phyloP scores from a whole-genome alignment of 257 asterid species.

The Solanum rostratum region DNA sequence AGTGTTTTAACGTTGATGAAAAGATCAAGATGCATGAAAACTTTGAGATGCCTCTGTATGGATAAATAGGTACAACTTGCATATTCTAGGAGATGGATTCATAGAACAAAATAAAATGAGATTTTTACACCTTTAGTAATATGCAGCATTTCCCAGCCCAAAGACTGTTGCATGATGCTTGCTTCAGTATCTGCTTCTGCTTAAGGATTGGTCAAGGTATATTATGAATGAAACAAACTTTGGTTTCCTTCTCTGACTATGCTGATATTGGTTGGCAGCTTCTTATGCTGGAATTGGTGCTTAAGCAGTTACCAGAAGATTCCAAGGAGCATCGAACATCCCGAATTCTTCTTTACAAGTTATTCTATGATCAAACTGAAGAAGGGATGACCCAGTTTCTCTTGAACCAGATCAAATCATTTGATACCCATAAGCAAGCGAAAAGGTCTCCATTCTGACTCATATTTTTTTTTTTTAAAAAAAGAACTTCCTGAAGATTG shows the following conservation, averaged over 20 bases:
- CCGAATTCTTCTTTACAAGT: constrained; percentile 87
- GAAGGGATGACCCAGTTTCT: constrained; percentile 89
- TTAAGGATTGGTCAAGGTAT: neutral
- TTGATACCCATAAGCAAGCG: constrained; percentile 74
- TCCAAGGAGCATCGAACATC: constrained; percentile 86
- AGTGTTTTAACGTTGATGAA: neutral
- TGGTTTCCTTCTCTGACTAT: constrained; percentile 18
- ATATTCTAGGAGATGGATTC: neutral
- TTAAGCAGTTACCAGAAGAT: constrained; percentile 67
- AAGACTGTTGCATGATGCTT: neutral
- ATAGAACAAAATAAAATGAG: neutral
- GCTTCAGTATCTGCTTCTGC: neutral
- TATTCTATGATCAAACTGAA: constrained; percentile 97
- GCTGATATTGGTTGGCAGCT: constrained; percentile 40
- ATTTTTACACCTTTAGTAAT: neutral
- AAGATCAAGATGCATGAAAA: neutral
- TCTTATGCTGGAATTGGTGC: constrained; percentile 83
- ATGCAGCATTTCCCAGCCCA: neutral
- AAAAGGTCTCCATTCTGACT: constrained; percentile 45
- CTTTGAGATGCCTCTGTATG: neutral
- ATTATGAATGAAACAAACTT: neutral
- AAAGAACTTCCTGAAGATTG: neutral
- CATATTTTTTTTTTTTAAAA: neutral
- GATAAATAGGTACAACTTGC: neutral
- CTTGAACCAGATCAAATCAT: constrained; percentile 76